phyloP scores from a whole-genome alignment of 2,329 filamentous ascomycete species.

The Pseudogymnoascus sp. region DNA sequence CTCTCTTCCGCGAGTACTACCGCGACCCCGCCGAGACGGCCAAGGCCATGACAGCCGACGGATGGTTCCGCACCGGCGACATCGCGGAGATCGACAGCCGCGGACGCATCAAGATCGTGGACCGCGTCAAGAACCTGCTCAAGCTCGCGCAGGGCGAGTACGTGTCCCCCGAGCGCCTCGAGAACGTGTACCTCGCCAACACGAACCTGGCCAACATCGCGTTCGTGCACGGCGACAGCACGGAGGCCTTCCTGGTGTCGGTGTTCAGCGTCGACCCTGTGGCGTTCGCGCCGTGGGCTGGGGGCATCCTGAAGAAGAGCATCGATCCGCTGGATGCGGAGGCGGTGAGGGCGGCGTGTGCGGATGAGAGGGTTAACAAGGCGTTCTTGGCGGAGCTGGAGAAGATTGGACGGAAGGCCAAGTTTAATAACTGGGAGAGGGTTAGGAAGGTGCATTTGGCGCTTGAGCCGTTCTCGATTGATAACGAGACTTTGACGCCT shows the following conservation, averaged over 20 bases:
- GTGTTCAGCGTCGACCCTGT: constrained; percentile 85
- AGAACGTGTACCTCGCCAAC: constrained; percentile 85
- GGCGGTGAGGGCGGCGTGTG: constrained; percentile 57
- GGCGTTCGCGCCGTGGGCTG: constrained; percentile 71
- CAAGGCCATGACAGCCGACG: constrained; percentile 74
- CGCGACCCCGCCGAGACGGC: constrained; percentile 81
- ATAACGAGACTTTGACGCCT: constrained; percentile 82
- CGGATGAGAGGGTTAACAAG: constrained; percentile 61
- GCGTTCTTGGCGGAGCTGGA: constrained; percentile 74
- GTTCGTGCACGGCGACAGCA: constrained; percentile 84
- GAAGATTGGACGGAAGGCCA: constrained; percentile 67
- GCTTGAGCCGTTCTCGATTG: constrained; percentile 84
- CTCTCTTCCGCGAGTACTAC: constrained; percentile 79
- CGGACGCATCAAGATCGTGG: constrained; percentile 86
- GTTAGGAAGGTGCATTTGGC: constrained; percentile 67
- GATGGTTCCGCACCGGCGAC: constrained; percentile 96
- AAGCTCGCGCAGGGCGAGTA: constrained; percentile 98
- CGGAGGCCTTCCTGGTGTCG: constrained; percentile 72
- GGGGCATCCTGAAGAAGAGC: constrained; percentile 61
- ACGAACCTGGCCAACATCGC: constrained; percentile 68
- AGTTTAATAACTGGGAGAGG: constrained; percentile 86
- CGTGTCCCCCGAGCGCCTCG: constrained; percentile 91
- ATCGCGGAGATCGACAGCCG: constrained; percentile 76
- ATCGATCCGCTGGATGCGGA: constrained; percentile 56
- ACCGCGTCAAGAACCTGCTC: constrained; percentile 98